Conservation (phyloP, 2,329 filamentous ascomycete species). For the Daldinia sp. region DNA sequence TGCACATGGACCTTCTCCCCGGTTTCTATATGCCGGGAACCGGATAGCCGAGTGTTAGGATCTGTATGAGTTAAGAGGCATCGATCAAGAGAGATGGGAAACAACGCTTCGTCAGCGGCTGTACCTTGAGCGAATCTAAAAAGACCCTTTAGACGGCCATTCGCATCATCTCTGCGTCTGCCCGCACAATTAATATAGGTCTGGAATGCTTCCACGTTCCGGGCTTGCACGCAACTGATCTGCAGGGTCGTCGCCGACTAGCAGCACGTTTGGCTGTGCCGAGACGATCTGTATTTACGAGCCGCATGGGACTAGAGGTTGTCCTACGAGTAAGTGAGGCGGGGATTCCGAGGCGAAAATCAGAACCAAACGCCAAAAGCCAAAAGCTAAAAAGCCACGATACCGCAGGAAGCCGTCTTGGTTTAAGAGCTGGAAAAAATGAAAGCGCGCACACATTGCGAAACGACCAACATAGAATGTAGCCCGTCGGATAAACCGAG, state of each 20-base stretch:
- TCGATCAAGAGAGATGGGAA: background rate
- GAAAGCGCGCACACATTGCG: constrained; percentile 2
- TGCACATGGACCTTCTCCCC: constrained; percentile 29
- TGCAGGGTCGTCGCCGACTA: constrained; percentile 34
- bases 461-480: constrained; percentile 5
- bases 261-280: constrained; percentile 22
- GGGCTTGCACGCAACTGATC: constrained; percentile 37
- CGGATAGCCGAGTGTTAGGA: constrained; percentile 19
- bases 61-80: constrained; percentile 4
- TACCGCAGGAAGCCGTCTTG: constrained; percentile 40
- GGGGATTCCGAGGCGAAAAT: constrained; percentile 16
- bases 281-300: constrained; percentile 19
- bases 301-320: constrained; percentile 11
- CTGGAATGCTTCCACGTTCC: constrained; percentile 41
- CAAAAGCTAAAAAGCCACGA: constrained; percentile 36
- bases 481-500: constrained; percentile 2
- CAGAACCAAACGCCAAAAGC: constrained; percentile 18
- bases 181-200: constrained; percentile 33
- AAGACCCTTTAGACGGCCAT: constrained; percentile 35
- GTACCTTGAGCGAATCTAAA: background rate
- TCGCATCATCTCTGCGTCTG: constrained; percentile 41
- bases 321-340: constrained; percentile 9
- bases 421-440: constrained; percentile 1
- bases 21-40: constrained; percentile 31
- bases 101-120: background rate